Base-by-base conservation (phyloP, 495 filamentous ascomycete genomes). In the Aspergillus ostianus region DNA sequence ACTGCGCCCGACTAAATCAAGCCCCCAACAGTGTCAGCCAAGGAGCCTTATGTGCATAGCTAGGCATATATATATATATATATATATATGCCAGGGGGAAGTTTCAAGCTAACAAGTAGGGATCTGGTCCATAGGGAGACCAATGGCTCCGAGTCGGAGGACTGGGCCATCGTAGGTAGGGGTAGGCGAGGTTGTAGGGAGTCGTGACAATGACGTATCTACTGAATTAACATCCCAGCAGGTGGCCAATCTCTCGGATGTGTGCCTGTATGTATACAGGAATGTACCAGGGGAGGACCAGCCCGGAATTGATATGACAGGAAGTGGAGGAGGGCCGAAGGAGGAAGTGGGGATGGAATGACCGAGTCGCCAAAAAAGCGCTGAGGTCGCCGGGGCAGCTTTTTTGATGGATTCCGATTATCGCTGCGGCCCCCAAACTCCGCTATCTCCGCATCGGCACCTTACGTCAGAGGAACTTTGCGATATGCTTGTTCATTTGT, bases 1-100 rank as follows among this genome's bases (percentile, higher is more conserved):
- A 94, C 76, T 61, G 85, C 91, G 62, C 90, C 91, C 54, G 91
- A 87, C 74, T 92, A 71, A 55, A 81, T 77, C 59, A 73, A 74
- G 12, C 20, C 19, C 23, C 46, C 15, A 54, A 15, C 30, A 47
- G 18, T 32, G 45, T 64, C 57, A 63, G 49, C 30, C 27, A 2
- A 29, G 41, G 10, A 36, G 21, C 56, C 29, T 26, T 26, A 26
- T 26, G 23, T 26, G 23, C 23, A 26, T 26, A 26, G 23, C 4
- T 26, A 26, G 23, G 23, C n/a, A n/a, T 13, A 30, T 21, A 21
- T 9, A 36, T 30, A 7, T n/a, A 19, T 36, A 12, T 2, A 44
- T 19, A 17, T 12, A 6, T 41, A 17, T 9, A 47, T 20, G n/a
- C 15, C 57, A n/a, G 29, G 55, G 17, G 41, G 1, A 51, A 4